Evolutionary conservation across 1,139 yeast species (phyloP).

Genomic region (Meyerozyma guilliermondii): DNA sequence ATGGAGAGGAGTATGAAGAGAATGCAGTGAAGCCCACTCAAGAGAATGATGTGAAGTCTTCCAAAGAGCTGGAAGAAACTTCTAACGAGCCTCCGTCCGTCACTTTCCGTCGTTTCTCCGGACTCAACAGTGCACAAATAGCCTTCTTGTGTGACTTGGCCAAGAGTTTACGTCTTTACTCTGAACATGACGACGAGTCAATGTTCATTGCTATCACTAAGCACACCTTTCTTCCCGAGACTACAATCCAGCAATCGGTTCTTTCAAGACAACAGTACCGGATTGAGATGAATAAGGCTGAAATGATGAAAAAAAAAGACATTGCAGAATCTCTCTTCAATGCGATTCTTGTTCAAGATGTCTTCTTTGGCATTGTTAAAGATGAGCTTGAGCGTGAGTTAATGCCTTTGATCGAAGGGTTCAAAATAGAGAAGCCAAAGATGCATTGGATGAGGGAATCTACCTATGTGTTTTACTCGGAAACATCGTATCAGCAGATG

Average conservation of each 20-base stretch:
- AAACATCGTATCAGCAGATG: constrained; percentile 15
- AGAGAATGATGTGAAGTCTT: neutral
- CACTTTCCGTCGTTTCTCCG: constrained; percentile 53
- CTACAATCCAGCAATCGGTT: constrained; percentile 24
- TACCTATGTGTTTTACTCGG: constrained; percentile 40
- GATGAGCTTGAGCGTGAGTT: constrained; percentile 38
- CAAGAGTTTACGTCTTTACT: constrained; percentile 49
- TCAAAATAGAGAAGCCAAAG: constrained; percentile 17
- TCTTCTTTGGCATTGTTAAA: constrained; percentile 48
- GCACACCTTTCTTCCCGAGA: constrained; percentile 24
- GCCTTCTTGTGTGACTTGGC: constrained; percentile 68
- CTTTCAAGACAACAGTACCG: constrained; percentile 27
- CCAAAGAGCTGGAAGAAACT: neutral
- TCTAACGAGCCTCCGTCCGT: neutral
- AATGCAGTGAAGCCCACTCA: too few relatives aligned
- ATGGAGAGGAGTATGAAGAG: neutral
- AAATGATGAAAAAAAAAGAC: constrained; percentile 17
- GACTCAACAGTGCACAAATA: constrained; percentile 69
- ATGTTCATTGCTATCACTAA: constrained; percentile 54
- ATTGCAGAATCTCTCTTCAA: constrained; percentile 33
- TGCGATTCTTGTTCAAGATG: constrained; percentile 50
- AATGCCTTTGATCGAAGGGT: constrained; percentile 15
- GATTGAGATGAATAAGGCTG: constrained; percentile 19
- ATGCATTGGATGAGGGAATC: constrained; percentile 39
- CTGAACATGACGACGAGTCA: constrained; percentile 73